Evolutionary conservation across 331 rosid genomes (phyloP), one percentile per base, ranked within the genome.

Genomic region (Malus hybrid): DNA sequence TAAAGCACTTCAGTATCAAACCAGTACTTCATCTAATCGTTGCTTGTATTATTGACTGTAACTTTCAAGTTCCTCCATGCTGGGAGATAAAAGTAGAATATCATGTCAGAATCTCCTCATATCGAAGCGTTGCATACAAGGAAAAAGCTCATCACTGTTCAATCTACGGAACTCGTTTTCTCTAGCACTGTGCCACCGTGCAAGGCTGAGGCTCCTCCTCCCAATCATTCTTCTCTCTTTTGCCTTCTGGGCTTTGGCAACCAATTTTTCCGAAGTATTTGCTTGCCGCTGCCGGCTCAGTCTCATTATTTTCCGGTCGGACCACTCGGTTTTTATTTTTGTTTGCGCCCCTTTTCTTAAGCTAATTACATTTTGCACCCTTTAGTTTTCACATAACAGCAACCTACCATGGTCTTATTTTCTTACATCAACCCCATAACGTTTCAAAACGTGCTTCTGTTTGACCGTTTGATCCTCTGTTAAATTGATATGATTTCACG

Each of bases 21-120:
- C 24, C 24, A 24, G 24, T 24, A 24, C 24, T 24, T 24, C 24
- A 24, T 24, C 97, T 77, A 94, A 80, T 79, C 84, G 90, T 79
- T 83, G 83, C 81, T 94, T 91, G 88, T 77, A 90, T 81, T 91
- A 87, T 73, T 81, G 76, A 80, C 85, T 90, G 76, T 85, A 94
- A 77, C 77, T 65, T 69, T 92, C 96, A 82, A 94, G 97, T 75
- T 90, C 97, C 46, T 90, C 90, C 86, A 88, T 56, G 85, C 83
- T 86, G 32, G 97, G 96, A 83, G 93, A 74, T 65, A 50, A 77
- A 69, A 66, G 34, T 62, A 71, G 4, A 71, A 36, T 42, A 57
- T 50, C 67, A 67, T 73, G 64, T 75, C 74, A 27, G 15, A 46
- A 74, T 11, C 36, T 71, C 24, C 24, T 24, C 36, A 28, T 32